Conservation (phyloP, 2,329 filamentous ascomycete genomes). For the Ceratocystis eucalypticola region DNA sequence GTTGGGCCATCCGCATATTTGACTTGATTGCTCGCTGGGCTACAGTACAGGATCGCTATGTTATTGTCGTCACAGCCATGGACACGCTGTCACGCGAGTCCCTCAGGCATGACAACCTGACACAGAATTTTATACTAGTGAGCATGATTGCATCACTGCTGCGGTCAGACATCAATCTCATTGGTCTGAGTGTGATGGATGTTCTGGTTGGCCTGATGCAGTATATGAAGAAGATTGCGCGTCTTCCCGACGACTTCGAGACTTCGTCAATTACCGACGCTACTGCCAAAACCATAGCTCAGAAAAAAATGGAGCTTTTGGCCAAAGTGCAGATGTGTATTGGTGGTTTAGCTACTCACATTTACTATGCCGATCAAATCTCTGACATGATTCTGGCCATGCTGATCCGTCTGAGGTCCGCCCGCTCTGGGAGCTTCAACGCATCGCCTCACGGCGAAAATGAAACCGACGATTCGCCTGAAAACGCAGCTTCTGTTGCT, state of each 20-base stretch:
- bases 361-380: conserved; percentile 95
- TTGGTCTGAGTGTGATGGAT: conserved; percentile 93
- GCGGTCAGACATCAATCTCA: conserved; percentile 80
- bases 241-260: conserved; percentile 37
- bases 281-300: conserved; percentile 28
- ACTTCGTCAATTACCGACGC: conserved; percentile 17
- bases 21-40: conserved; percentile 73
- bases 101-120: conserved; percentile 55
- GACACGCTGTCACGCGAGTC: conserved; percentile 59
- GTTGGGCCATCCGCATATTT: conserved; percentile 75
- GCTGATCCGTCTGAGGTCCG: conserved; percentile 61
- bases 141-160: conserved; percentile 71
- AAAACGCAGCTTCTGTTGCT: conserved; percentile 26
- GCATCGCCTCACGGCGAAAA: conserved; percentile 36
- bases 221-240: conserved; percentile 66
- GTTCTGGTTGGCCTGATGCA: conserved; percentile 73
- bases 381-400: conserved; percentile 84
- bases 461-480: conserved; percentile 24
- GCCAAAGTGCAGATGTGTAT: conserved; percentile 66
- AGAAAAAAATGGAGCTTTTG: conserved; percentile 50
- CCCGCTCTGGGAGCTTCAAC: conserved; percentile 31
- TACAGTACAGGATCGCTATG: conserved; percentile 85
- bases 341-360: conserved; percentile 80
- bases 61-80: conserved; percentile 70
- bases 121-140: conserved; percentile 60